Evolutionary conservation across 305 asterid species (phyloP), one percentile per base, ranked within the genome.

Genomic region (Salvia sclarea): DNA sequence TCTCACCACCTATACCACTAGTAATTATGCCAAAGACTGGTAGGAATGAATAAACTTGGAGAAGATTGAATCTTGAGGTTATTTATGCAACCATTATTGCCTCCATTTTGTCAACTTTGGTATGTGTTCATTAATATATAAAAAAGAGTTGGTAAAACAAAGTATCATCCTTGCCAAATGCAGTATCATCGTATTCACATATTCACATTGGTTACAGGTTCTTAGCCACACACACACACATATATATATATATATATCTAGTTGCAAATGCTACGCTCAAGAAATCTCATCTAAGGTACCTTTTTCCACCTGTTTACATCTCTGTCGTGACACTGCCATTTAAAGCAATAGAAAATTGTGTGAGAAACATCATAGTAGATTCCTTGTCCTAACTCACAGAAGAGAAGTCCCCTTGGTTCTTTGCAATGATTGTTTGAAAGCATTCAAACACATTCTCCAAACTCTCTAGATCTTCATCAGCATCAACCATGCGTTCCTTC

Each of bases 371-470:
- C 61, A 54, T 28, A 54, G 61, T 7, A 25, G 8, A 21, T 49
- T 13, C 44, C 44, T 38, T 38, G n/a, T 38, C 44, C 44, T 38
- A 28, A 13, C 40, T 28, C 33, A 3, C 33, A 28, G 41, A 7
- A 33, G 41, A 35, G 41, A 35, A 35, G 12, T 9, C 41, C 11
- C 11, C 81, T 54, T 77, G 76, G 68, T 59, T 83, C 66, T 78
- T 72, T 9, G 66, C 64, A 54, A 75, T 69, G 66, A 69, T 61
- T 60, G 43, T 50, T 66, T 77, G 71, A 22, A 81, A 76, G 43
- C 68, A 45, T 48, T 82, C 80, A 4, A 86, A 77, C 76, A 85
- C 75, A 14, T 54, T 66, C 80, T 86, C 88, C 75, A 86, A 64
- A 12, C 76, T 77, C 28, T 44, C 41, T 0, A 88, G 80, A 61